Conservation (phyloP, 2,329 filamentous ascomycete species). For the Xylariaceae sp. region DNA sequence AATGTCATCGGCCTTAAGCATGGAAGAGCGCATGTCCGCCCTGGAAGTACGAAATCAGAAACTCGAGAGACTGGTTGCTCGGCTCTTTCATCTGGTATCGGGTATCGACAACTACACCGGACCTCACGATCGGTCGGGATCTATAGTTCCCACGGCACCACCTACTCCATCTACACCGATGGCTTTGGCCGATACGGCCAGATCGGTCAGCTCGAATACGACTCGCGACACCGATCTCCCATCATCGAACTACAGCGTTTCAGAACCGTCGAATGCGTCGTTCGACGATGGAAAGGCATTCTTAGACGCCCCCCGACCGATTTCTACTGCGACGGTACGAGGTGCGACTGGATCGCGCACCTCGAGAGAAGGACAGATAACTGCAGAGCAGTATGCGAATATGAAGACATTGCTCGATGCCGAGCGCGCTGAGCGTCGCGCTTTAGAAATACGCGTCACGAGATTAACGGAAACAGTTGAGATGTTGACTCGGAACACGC, state of each 20-base stretch:
- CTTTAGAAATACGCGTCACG: slow-evolving; percentile 52
- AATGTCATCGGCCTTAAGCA: slow-evolving; percentile 49
- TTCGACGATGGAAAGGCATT: slow-evolving; percentile 45
- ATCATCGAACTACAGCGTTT: slow-evolving; percentile 33
- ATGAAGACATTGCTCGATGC: slow-evolving; percentile 50
- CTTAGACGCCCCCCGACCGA: slow-evolving; percentile 38
- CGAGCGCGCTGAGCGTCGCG: slow-evolving; percentile 51
- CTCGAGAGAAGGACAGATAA: slow-evolving; percentile 34
- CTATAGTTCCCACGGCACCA: slow-evolving; percentile 23
- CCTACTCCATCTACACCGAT: slow-evolving; percentile 26
- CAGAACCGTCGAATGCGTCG: slow-evolving; percentile 41
- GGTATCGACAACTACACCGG: slow-evolving; percentile 35
- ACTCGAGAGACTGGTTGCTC: slow-evolving; percentile 48
- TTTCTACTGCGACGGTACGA: slow-evolving; percentile 45
- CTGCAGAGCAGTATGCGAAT: slow-evolving; percentile 44
- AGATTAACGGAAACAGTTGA: slow-evolving; percentile 48
- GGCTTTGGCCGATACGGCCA: slow-evolving; percentile 28
- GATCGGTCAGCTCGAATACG: slow-evolving; percentile 29
- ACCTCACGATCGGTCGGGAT: slow-evolving; percentile 26
- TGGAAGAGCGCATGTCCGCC: slow-evolving; percentile 48
- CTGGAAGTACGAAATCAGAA: slow-evolving; percentile 49
- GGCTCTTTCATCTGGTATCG: slow-evolving; percentile 44
- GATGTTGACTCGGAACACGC: slow-evolving; percentile 37
- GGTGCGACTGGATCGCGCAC: slow-evolving; percentile 42
- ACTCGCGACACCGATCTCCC: slow-evolving; percentile 25